phyloP scores from a whole-genome alignment of 1,139 yeast genomes.

The Yamadazyma buinensis region DNA sequence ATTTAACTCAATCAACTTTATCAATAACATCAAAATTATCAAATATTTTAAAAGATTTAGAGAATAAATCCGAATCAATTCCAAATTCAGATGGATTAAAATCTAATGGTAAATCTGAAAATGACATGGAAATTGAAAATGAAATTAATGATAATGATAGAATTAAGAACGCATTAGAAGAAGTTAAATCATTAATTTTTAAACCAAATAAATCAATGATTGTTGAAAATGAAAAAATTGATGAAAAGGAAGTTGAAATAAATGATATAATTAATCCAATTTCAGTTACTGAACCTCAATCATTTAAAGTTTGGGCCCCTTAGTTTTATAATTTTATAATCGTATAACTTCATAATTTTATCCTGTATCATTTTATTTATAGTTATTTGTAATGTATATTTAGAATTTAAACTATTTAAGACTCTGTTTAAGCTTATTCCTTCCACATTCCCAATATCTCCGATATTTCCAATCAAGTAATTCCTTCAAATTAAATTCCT shows the following conservation, averaged over 20 bases:
- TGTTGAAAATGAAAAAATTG: slow-evolving; percentile 17
- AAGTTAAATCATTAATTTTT: slow-evolving; percentile 46
- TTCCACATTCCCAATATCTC: too few species aligned
- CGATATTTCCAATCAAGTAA: too few species aligned
- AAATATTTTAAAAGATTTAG: slow-evolving; percentile 24
- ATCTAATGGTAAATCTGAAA: neutral
- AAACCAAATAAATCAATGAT: slow-evolving; percentile 45
- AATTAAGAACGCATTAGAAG: slow-evolving; percentile 27
- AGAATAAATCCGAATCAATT: neutral
- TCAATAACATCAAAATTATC: slow-evolving; percentile 48
- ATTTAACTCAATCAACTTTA: slow-evolving; percentile 61
- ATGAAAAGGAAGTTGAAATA: slow-evolving; percentile 22
- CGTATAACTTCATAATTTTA: too few species aligned
- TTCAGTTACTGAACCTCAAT: slow-evolving; percentile 77
- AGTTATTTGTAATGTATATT: too few species aligned
- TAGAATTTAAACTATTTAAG: too few species aligned
- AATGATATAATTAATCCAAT: slow-evolving; percentile 54
- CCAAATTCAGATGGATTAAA: neutral
- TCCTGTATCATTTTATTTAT: too few species aligned
- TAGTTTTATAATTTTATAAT: too few species aligned
- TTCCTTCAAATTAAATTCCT: too few species aligned
- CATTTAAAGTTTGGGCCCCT: slow-evolving; percentile 84
- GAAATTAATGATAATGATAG: slow-evolving; percentile 3
- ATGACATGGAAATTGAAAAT: too few species aligned
- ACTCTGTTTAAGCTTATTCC: too few species aligned